Evolutionary conservation across 257 asterid species (phyloP).

Genomic region (Cinchona pubescens): DNA sequence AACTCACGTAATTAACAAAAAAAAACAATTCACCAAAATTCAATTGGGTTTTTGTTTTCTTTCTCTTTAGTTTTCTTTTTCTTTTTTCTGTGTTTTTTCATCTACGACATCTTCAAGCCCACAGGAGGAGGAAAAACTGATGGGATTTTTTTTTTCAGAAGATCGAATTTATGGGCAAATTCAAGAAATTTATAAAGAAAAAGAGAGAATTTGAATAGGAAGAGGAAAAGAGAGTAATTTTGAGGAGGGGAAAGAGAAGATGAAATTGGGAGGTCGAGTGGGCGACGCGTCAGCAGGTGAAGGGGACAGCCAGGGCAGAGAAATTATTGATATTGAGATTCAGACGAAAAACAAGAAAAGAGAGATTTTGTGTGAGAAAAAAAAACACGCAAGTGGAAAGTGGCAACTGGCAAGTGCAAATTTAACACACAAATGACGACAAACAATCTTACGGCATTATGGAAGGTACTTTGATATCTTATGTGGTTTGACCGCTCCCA

Average conservation of each 20-base stretch:
- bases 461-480: too few species aligned
- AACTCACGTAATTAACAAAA: neutral
- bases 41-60: neutral
- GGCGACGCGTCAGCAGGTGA: constrained; percentile 17
- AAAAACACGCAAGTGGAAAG: neutral
- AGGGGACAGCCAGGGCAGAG: neutral
- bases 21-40: neutral
- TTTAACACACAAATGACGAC: too few species aligned
- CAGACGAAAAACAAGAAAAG: neutral
- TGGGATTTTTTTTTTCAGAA: neutral
- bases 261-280: neutral
- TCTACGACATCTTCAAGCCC: neutral
- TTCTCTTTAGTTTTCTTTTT: too few species aligned
- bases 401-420: neutral
- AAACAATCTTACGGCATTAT: too few species aligned
- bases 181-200: neutral
- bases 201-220: neutral
- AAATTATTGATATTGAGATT: neutral
- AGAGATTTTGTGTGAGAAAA: neutral
- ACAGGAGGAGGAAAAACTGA: neutral
- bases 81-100: neutral
- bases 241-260: neutral
- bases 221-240: neutral
- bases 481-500: too few species aligned
- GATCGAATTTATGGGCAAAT: too few species aligned